phyloP scores from a whole-genome alignment of 192 early-diverging fungal species.

The Coemansia sp. region DNA sequence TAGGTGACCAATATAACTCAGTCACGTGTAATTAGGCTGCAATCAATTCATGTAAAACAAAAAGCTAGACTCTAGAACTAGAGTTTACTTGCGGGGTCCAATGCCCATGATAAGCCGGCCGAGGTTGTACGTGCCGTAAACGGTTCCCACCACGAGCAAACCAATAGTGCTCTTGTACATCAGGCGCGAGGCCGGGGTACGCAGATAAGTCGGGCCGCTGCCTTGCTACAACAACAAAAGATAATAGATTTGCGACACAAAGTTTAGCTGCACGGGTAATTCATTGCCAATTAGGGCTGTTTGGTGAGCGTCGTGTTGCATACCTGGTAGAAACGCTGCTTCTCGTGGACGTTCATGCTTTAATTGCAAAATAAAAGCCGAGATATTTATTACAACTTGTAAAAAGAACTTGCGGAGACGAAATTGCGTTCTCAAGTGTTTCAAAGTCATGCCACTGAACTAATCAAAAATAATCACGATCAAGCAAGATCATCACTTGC shows the following conservation, averaged over 20 bases:
- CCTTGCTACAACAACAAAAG: conserved; percentile 29
- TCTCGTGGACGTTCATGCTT: conserved; percentile 34
- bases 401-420: neutral
- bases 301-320: neutral
- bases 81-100: conserved; percentile 15
- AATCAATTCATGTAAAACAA: neutral
- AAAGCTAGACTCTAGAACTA: neutral
- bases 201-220: conserved; percentile 47
- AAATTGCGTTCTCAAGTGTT: neutral
- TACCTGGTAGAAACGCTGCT: conserved; percentile 58
- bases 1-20: too few species aligned
- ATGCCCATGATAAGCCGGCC: conserved; percentile 38
- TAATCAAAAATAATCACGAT: neutral
- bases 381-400: too few species aligned
- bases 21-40: too few species aligned
- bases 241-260: neutral
- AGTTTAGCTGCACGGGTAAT: neutral
- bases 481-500: neutral
- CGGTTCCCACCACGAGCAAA: conserved; percentile 22
- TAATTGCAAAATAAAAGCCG: neutral
- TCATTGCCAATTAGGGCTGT: neutral
- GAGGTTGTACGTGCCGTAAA: conserved; percentile 23
- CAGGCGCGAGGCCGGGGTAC: conserved; percentile 33
- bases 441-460: neutral
- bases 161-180: conserved; percentile 19